A percentile compares a stretch with the other conserved stretches of the same genome.
phyloP scores from a whole-genome alignment of 73 alveolate genomes.

The Tetrahymena malaccensis region DNA sequence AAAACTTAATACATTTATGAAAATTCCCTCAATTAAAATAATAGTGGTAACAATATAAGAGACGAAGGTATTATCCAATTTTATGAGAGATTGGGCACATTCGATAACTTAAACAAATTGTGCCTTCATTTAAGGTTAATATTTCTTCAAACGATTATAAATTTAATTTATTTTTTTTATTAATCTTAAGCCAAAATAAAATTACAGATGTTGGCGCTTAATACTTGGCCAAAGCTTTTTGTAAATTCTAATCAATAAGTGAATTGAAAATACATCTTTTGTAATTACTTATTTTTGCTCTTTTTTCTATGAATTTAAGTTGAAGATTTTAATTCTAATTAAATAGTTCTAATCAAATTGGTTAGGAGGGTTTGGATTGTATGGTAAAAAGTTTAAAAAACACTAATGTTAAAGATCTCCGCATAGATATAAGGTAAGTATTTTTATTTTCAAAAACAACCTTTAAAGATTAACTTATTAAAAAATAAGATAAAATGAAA shows the following conservation, averaged over 20 bases:
- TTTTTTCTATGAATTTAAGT: too few species aligned
- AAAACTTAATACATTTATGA: not conserved
- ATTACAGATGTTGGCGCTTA: not conserved
- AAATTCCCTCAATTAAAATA: not conserved
- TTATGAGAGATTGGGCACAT: not conserved
- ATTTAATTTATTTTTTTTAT: too few species aligned
- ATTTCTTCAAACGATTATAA: not conserved
- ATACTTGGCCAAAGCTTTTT: not conserved
- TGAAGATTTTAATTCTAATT: too few species aligned
- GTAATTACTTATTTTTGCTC: not conserved
- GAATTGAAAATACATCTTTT: not conserved
- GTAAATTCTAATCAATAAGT: not conserved
- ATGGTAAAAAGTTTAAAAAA: not conserved
- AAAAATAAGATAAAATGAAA: not conserved
- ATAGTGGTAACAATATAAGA: not conserved
- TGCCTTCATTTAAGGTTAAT: not conserved
- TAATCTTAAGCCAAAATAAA: not conserved
- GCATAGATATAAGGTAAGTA: not conserved
- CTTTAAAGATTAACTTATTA: not conserved
- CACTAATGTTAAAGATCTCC: not conserved
- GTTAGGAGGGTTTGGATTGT: not conserved
- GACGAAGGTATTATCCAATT: not conserved
- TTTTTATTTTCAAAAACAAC: not conserved
- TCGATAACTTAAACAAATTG: not conserved
- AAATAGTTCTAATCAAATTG: not conserved